Percentiles rank a stretch among this genome's conserved stretches.
Evolutionary conservation across 2,329 filamentous ascomycete species (phyloP).

Genomic region (Phaeosphaeriaceae sp.): DNA sequence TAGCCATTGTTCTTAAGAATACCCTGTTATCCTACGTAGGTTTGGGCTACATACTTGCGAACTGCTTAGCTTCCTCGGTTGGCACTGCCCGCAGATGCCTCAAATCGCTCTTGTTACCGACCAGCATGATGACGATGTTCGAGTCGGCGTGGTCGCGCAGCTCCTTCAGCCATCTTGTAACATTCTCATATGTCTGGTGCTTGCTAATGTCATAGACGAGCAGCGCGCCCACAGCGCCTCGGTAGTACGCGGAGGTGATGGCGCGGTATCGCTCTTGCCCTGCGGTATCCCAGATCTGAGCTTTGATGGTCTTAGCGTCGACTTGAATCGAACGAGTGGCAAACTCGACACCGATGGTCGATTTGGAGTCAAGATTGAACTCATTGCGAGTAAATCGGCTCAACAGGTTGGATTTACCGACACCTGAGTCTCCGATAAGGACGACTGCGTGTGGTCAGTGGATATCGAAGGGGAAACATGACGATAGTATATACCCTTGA

Average conservation of each 20-base stretch:
- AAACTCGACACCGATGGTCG: constrained; percentile 99
- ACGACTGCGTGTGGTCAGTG: constrained; percentile 70
- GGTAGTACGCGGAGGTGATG: constrained; percentile 99
- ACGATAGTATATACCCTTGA: constrained; percentile 76
- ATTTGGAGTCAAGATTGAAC: constrained; percentile 99
- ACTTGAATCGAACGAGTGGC: constrained; percentile 98
- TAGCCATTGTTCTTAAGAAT: constrained; percentile 10
- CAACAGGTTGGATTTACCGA: constrained; percentile 99
- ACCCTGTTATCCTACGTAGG: neutral
- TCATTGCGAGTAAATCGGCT: constrained; percentile 99
- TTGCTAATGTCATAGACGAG: constrained; percentile 99
- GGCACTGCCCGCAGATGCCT: constrained; percentile 95
- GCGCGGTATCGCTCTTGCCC: constrained; percentile 98
- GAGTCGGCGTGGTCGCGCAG: constrained; percentile 96
- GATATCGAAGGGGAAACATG: constrained; percentile 26
- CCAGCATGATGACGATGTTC: constrained; percentile 99
- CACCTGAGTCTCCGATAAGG: constrained; percentile 97
- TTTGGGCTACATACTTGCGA: constrained; percentile 74
- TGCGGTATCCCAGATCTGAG: constrained; percentile 99
- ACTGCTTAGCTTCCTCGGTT: constrained; percentile 96
- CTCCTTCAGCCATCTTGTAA: constrained; percentile 99
- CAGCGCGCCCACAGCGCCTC: constrained; percentile 93
- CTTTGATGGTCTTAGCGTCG: constrained; percentile 99
- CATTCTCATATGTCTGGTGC: constrained; percentile 99
- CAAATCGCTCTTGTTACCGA: constrained; percentile 99